Conservation (phyloP, 2,329 filamentous ascomycete species). For the Cordyceps farinosa region DNA sequence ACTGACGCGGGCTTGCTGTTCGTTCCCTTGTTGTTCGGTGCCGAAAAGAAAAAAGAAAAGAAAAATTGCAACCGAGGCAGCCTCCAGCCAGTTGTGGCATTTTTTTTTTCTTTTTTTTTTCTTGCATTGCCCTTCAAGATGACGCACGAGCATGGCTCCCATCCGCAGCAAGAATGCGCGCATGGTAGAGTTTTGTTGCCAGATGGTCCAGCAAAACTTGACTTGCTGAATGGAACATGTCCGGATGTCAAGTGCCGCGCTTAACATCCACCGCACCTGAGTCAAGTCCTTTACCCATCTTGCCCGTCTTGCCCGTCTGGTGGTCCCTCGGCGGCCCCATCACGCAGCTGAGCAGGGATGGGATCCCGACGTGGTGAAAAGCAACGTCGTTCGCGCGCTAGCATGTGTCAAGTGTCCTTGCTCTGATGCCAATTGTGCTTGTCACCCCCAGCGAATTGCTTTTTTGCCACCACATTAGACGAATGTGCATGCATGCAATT, state of each 20-base stretch:
- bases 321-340: conserved; percentile 1
- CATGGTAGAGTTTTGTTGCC: no score
- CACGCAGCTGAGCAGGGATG: conserved; percentile 13
- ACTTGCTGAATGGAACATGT: background rate
- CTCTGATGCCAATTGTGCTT: background rate
- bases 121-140: background rate
- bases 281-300: background rate
- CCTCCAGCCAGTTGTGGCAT: background rate
- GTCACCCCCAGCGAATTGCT: background rate
- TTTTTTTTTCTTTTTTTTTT: background rate
- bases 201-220: no score
- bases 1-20: background rate
- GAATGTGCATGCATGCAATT: background rate
- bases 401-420: background rate
- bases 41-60: background rate
- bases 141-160: no score
- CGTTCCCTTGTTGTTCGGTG: background rate
- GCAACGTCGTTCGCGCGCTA: background rate
- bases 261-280: conserved; percentile 8
- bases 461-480: background rate
- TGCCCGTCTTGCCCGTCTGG: background rate
- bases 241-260: background rate
- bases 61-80: background rate
- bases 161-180: no score
- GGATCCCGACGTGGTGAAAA: background rate